Conservation (phyloP, 2,329 filamentous ascomycete genomes). For the Phoma sp. region DNA sequence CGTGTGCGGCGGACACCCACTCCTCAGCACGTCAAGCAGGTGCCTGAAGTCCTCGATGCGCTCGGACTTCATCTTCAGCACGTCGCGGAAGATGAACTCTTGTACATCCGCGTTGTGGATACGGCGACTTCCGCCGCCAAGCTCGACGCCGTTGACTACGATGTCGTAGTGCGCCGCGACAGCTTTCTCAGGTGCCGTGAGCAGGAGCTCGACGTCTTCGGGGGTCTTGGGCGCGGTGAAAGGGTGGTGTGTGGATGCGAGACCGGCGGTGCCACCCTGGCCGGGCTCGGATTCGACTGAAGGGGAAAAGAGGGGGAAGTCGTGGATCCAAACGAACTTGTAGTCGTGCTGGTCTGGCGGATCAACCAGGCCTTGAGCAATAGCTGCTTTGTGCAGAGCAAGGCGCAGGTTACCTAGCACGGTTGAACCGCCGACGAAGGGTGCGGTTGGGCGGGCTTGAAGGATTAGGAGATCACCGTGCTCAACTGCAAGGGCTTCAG, state of each 20-base stretch:
- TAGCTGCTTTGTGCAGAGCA: constrained; percentile 72
- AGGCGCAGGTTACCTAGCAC: constrained; percentile 75
- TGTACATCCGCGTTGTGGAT: constrained; percentile 88
- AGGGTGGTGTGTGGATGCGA: constrained; percentile 90
- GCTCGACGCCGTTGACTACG: constrained; percentile 92
- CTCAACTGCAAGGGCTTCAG: constrained; percentile 61
- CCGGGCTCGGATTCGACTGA: constrained; percentile 70
- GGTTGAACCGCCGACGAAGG: constrained; percentile 76
- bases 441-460: constrained; percentile 74
- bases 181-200: constrained; percentile 73
- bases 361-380: constrained; percentile 66
- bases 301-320: constrained; percentile 92
- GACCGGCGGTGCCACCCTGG: constrained; percentile 80
- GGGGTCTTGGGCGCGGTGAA: constrained; percentile 85
- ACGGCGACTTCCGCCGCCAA: constrained; percentile 90
- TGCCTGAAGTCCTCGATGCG: constrained; percentile 85
- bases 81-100: constrained; percentile 81
- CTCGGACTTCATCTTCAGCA: constrained; percentile 77
- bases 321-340: constrained; percentile 82
- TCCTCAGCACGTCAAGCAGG: constrained; percentile 78
- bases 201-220: constrained; percentile 76
- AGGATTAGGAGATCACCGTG: constrained; percentile 79
- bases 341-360: constrained; percentile 60
- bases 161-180: constrained; percentile 93
- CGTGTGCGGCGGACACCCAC: constrained; percentile 93